These are phyloP conservation scores for Beauveria scarabaeidicola DNA, from an alignment of 2,329 filamentous ascomycete species.

Conservation along the genomic window DNA sequence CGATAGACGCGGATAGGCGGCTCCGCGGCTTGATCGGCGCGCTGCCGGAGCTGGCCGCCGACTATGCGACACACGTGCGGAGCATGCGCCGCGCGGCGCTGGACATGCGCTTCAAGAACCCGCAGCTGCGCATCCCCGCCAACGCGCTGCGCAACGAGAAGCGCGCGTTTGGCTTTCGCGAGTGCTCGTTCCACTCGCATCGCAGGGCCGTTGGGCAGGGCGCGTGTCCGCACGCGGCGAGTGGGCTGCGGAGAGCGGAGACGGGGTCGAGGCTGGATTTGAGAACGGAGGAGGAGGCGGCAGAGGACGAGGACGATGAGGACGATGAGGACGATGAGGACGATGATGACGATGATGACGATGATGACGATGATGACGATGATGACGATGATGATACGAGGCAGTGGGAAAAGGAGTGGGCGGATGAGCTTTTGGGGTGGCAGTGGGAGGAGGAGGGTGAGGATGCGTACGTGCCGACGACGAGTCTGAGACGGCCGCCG, in stretches of 20 bases:
- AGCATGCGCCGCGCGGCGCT: conserved; percentile 44
- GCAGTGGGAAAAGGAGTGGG: conserved; percentile 9
- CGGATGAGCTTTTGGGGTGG: background rate
- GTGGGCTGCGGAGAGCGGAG: background rate
- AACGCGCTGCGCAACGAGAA: conserved; percentile 49
- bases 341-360: background rate
- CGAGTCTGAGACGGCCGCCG: conserved; percentile 1
- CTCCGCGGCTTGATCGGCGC: conserved; percentile 36
- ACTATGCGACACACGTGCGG: conserved; percentile 43
- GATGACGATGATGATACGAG: background rate
- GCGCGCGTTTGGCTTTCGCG: conserved; percentile 51
- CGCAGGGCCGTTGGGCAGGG: conserved; percentile 45
- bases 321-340: background rate
- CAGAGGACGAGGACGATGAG: background rate
- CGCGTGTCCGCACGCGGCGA: conserved; percentile 38
- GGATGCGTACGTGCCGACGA: background rate
- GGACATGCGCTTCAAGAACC: conserved; percentile 50
- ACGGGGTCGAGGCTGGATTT: conserved; percentile 8
- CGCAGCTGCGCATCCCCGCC: conserved; percentile 48
- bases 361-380: background rate
- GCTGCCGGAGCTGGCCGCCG: conserved; percentile 38
- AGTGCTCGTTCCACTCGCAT: conserved; percentile 54
- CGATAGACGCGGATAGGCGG: conserved; percentile 15
- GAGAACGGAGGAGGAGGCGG: background rate
- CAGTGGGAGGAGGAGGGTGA: background rate